Conservation (phyloP, 768 basidiomycete species). For the Hypsizygus marmoreus region DNA sequence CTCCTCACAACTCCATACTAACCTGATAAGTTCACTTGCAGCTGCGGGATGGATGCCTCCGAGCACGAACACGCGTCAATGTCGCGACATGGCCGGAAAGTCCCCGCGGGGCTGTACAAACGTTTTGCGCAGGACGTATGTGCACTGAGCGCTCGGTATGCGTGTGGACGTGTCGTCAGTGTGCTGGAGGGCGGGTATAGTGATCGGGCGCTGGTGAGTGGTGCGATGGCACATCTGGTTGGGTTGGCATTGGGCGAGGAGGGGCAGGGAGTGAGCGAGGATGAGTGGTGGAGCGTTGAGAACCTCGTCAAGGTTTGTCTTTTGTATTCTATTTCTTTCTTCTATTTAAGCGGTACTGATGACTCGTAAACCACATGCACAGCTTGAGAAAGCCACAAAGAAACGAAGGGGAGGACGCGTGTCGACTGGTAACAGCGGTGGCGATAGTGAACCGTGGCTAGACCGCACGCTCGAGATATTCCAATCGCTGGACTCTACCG, state of each 20-base stretch:
- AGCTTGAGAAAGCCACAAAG: conserved; percentile 71
- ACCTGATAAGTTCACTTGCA: conserved; percentile 27
- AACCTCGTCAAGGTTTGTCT: conserved; percentile 59
- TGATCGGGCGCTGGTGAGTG: conserved; percentile 84
- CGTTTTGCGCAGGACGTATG: conserved; percentile 77
- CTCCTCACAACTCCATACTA: neutral
- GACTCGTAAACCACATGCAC: neutral
- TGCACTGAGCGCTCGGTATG: conserved; percentile 62
- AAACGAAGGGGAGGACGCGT: conserved; percentile 54
- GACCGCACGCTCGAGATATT: conserved; percentile 55
- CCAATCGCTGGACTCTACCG: conserved; percentile 39
- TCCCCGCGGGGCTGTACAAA: conserved; percentile 84
- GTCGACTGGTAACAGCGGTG: conserved; percentile 33
- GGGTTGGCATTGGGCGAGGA: conserved; percentile 55
- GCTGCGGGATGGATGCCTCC: conserved; percentile 94
- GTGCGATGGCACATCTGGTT: conserved; percentile 76
- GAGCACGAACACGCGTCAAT: conserved; percentile 90
- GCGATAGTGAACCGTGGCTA: conserved; percentile 58
- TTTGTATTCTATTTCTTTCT: neutral
- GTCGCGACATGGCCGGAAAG: conserved; percentile 90
- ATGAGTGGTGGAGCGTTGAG: conserved; percentile 65
- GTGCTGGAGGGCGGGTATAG: conserved; percentile 96
- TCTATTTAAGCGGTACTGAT: neutral
- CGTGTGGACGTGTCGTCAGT: conserved; percentile 74
- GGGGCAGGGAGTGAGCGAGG: conserved; percentile 38